These are phyloP conservation scores for Colletotrichum chlorophyti DNA, from an alignment of 2,329 filamentous ascomycete genomes.

Conservation along the genomic window DNA sequence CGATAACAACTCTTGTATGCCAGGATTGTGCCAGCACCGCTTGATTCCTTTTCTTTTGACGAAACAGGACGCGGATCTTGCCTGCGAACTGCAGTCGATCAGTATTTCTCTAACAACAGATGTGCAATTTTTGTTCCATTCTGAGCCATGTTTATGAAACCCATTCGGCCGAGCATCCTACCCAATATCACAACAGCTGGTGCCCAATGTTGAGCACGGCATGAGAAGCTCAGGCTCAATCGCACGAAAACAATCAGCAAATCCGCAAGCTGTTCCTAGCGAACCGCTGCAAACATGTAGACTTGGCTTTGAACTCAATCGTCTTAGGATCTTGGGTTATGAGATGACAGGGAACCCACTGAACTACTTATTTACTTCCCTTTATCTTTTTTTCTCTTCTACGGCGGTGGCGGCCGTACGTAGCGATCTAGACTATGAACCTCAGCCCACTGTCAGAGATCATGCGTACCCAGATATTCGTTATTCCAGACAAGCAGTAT, in stretches of 20 bases:
- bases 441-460: background rate
- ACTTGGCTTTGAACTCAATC: slow-evolving; percentile 24
- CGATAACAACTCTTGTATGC: background rate
- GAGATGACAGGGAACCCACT: slow-evolving; percentile 7
- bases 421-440: too few relatives aligned
- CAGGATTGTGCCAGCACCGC: slow-evolving; percentile 14
- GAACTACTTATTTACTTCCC: too few relatives aligned
- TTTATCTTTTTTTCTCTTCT: too few relatives aligned
- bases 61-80: slow-evolving; percentile 21
- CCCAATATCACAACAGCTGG: slow-evolving; percentile 10
- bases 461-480: background rate
- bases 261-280: slow-evolving; percentile 16
- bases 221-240: background rate
- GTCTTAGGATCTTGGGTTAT: background rate
- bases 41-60: slow-evolving; percentile 12
- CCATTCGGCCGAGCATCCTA: background rate
- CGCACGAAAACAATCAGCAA: slow-evolving; percentile 9
- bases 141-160: background rate
- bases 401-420: too few relatives aligned
- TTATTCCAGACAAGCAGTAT: background rate
- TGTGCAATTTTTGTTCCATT: background rate
- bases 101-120: slow-evolving; percentile 17
- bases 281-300: background rate
- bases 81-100: slow-evolving; percentile 22
- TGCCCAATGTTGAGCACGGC: too few relatives aligned